Evolutionary conservation across 768 basidiomycete species (phyloP), one percentile per base, ranked within the genome.

Genomic region (Rhodotorula graminis): DNA sequence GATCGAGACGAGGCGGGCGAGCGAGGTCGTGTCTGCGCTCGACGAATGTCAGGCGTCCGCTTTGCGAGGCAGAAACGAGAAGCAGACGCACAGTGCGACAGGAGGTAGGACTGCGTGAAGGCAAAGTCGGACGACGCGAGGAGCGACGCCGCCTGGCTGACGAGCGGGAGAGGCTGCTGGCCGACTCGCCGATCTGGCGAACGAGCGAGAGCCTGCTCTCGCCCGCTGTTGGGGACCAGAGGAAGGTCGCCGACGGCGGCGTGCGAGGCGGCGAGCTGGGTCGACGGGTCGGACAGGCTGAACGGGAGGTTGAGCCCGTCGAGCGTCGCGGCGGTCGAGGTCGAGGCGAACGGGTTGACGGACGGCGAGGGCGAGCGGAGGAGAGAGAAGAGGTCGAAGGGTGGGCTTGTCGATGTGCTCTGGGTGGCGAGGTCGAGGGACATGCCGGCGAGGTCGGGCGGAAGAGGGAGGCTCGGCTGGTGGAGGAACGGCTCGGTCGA

Each of bases 1-100:
- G 61, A 71, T 56, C 27, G 70, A 71, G 46, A 71, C 70, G 65
- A 67, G 55, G 42, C 62, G 65, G 1, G 70, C 70, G 47, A 71
- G 70, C 4, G 65, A 67, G 15, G 65, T 63, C 19, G 70, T 71
- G 61, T 71, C 44, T 46, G 44, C 44, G 44, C 7, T 6, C 44
- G 44, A 46, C 8, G 3, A 14, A 14, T 7, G 44, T 46, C 44
- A 46, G 44, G 12, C 11, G n/a, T n/a, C n/a, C 15, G 44, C 44
- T 46, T 46, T 46, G 37, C 37, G 9, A 4, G 37, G 9, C 44
- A 46, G 18, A 12, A 46, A 12, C 14, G 2, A 3, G 44, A 7
- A 18, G 6, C 2, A 2, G 44, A 18, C 44, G 3, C 44, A 46
- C 44, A 71, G 31, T 71, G 70, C 10, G 55, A 52, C 27, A 71